A percentile compares a stretch with the other conserved stretches of the same genome.
phyloP scores from a whole-genome alignment of 352 stramenopile genomes.

The Thraustotheca clavata region DNA sequence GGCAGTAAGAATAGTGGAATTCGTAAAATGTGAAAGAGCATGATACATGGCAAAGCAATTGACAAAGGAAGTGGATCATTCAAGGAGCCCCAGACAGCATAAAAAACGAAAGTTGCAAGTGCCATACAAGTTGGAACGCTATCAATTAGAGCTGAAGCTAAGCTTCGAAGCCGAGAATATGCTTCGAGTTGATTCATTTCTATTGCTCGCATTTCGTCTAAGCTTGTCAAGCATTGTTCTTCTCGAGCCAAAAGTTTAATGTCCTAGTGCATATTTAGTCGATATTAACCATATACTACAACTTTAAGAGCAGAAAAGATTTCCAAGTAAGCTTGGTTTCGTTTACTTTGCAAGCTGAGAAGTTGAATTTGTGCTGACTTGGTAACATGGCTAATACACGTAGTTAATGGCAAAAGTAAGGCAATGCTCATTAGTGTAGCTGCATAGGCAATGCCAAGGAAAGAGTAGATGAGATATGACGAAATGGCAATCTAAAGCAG shows the following conservation, averaged over 20 bases:
- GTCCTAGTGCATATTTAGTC: no score
- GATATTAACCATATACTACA: no score
- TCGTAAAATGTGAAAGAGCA: background rate
- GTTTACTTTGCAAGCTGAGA: background rate
- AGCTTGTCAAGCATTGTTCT: background rate
- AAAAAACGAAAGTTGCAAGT: conserved; percentile 25
- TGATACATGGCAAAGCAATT: background rate
- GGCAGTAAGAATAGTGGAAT: background rate
- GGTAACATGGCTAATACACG: background rate
- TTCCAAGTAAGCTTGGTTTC: background rate
- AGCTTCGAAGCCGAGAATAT: background rate
- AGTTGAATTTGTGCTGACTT: background rate
- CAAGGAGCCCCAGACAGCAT: conserved; percentile 27
- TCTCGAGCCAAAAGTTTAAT: background rate
- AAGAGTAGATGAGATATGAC: background rate
- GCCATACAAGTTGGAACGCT: background rate
- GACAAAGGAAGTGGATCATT: conserved; percentile 27
- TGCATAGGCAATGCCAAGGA: background rate
- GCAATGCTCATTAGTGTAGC: background rate
- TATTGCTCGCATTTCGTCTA: background rate
- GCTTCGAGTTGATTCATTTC: background rate
- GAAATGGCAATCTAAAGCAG: background rate
- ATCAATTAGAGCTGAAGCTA: background rate
- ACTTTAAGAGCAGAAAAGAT: background rate
- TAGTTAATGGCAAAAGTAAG: background rate